Evolutionary conservation across 108 stramenopile species (phyloP).

Genomic region (Nannochloropsis granulata): DNA sequence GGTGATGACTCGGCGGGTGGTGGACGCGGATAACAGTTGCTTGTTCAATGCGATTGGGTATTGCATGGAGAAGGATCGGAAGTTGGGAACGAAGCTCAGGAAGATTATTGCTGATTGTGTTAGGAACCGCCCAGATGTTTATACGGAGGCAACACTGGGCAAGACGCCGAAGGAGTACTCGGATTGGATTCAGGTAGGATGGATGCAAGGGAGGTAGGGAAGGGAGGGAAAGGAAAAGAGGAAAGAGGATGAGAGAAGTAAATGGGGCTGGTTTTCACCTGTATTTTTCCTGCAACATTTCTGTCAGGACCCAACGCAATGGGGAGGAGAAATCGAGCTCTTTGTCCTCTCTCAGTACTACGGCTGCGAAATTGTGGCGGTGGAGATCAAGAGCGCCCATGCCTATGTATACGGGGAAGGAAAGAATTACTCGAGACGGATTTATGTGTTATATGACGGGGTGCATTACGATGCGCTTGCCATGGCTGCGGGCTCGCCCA

Average conservation of each 20-base stretch:
- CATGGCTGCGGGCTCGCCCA: slow-evolving; percentile 7
- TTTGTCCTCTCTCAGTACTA: slow-evolving; percentile 6
- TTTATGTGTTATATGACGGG: slow-evolving; percentile 24
- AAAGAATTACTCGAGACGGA: slow-evolving; percentile 1
- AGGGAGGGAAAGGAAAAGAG: too few species aligned
- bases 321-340: slow-evolving; percentile 32
- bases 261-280: too few species aligned
- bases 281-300: too few species aligned
- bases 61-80: slow-evolving; percentile 6
- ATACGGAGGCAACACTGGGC: slow-evolving; percentile 25
- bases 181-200: slow-evolving; percentile 6
- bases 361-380: slow-evolving; percentile 7
- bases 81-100: slow-evolving; percentile 17
- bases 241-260: too few species aligned
- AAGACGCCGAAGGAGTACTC: slow-evolving; percentile 15
- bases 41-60: slow-evolving; percentile 28
- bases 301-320: slow-evolving; percentile 1
- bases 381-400: slow-evolving; percentile 16
- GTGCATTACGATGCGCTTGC: slow-evolving; percentile 28
- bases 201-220: too few species aligned
- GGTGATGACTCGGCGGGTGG: slow-evolving; percentile 15
- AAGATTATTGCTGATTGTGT: slow-evolving; percentile 22
- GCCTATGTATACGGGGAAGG: slow-evolving; percentile 23
- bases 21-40: slow-evolving; percentile 30
- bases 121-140: slow-evolving; percentile 3